Percentiles rank a stretch among this genome's conserved stretches.
phyloP scores from a whole-genome alignment of 495 filamentous ascomycete genomes.

The Lasiosphaeriaceae sp. region DNA sequence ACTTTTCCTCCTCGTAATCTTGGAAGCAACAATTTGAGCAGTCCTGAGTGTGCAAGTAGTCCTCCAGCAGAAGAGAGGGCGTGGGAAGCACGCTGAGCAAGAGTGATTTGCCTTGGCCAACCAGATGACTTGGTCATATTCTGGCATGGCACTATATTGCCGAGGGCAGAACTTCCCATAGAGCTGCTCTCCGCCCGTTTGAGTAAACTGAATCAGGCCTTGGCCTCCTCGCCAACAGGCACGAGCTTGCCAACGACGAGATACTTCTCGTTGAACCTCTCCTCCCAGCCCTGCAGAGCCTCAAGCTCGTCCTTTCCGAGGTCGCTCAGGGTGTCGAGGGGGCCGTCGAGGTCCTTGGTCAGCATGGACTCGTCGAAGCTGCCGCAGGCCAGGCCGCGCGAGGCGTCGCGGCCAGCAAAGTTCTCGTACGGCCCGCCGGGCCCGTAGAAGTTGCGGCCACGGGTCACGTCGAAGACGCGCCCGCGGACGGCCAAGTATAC shows the following conservation, averaged over 20 bases:
- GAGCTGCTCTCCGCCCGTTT: too few species aligned
- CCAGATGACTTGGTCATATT: too few species aligned
- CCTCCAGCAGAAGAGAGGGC: too few species aligned
- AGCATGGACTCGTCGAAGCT: constrained; percentile 97
- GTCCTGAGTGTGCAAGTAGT: too few species aligned
- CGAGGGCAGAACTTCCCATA: too few species aligned
- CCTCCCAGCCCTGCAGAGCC: constrained; percentile 85
- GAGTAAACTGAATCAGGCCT: too few species aligned
- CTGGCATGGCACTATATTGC: too few species aligned
- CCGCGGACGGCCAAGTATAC: constrained; percentile 86
- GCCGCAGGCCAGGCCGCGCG: constrained; percentile 79
- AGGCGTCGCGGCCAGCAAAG: constrained; percentile 94
- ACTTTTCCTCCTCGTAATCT: too few species aligned
- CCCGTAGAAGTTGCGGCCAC: constrained; percentile 87
- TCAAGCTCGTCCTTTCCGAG: constrained; percentile 75
- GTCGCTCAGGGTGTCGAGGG: constrained; percentile 76
- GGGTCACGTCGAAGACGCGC: constrained; percentile 79
- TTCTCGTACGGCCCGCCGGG: constrained; percentile 90
- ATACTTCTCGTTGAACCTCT: constrained; percentile 90
- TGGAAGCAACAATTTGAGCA: too few species aligned
- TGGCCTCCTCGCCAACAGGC: constrained; percentile 33
- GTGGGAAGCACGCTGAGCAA: too few species aligned
- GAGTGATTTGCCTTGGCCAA: too few species aligned
- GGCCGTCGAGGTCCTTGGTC: constrained; percentile 84
- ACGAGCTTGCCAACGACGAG: constrained; percentile 89